Evolutionary conservation across 345 rosid genomes (phyloP), one percentile per base, ranked within the genome.

Genomic region (Dovyalis caffra): DNA sequence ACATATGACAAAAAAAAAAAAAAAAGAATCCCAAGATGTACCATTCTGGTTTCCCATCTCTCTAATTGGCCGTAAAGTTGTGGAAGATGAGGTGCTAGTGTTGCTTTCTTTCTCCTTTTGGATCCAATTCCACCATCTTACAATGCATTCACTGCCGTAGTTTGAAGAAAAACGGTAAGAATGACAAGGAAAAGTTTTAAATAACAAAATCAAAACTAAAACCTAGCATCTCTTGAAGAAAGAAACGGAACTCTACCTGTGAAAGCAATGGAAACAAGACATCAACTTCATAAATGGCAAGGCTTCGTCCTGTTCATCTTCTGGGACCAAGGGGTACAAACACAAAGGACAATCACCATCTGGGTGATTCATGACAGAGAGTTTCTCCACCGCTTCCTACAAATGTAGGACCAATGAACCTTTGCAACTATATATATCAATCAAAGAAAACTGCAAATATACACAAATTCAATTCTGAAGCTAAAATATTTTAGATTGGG

Each of bases 251-350:
- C 64, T 47, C 75, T 83, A 94, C 99, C 97, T 80, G 84, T 95
- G 99, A 75, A 92, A 92, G 79, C 94, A 95, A 77, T 92, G 97
- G 72, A 91, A 95, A 81, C 99, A 95, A 77, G 99, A 95, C 99
- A 95, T 95, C 81, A 95, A 83, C 91, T 95, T 95, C 99, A 95
- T 95, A 86, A 91, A 92, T 60, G 95, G 89, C 83, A 85, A 83
- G 64, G 67, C 58, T 62, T 80, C 80, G 63, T 74, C 72, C 68
- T 76, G 83, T 29, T 79, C 79, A 69, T 87, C 90, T 73, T 88
- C 90, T 38, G 80, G 82, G 60, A 92, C 83, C 87, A 95, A 82
- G 28, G 95, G 94, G 78, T 57, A 70, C 81, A 92, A 76, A 80
- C 99, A 95, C 79, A 95, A 63, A 23, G 99, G 95, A 75, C 97